phyloP scores from a whole-genome alignment of 192 early-diverging fungal species.

The Geranomyces michiganensis region DNA sequence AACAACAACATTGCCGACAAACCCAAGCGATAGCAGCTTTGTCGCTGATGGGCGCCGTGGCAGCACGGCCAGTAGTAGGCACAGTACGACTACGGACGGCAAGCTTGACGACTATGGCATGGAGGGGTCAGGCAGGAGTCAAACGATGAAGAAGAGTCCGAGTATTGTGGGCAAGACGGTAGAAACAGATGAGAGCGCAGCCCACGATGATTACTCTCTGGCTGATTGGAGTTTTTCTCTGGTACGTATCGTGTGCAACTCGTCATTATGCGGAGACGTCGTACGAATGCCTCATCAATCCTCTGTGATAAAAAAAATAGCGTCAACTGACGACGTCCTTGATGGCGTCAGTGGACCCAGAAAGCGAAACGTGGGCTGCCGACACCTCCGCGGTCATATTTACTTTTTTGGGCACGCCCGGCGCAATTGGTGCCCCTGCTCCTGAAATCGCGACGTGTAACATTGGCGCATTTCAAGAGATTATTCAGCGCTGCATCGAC shows the following conservation, averaged over 20 bases:
- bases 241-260: too few species aligned
- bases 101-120: not conserved
- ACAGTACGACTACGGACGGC: not conserved
- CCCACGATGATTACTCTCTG: slow-evolving; percentile 19
- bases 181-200: not conserved
- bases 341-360: slow-evolving; percentile 22
- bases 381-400: slow-evolving; percentile 22
- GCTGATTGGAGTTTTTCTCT: slow-evolving; percentile 35
- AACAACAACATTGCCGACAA: not conserved
- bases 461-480: slow-evolving; percentile 30
- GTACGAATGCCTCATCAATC: too few species aligned
- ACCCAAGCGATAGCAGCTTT: too few species aligned
- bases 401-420: not conserved
- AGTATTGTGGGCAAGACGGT: slow-evolving; percentile 1
- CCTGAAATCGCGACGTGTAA: slow-evolving; percentile 21
- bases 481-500: slow-evolving; percentile 41
- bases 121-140: not conserved
- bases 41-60: too few species aligned
- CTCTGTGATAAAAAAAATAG: too few species aligned
- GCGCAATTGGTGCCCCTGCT: not conserved
- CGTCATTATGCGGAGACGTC: too few species aligned
- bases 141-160: not conserved
- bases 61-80: too few species aligned
- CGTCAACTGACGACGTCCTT: slow-evolving; percentile 39
- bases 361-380: slow-evolving; percentile 42